Conservation (phyloP, 495 filamentous ascomycete genomes). For the Aspergillus hancockii region DNA sequence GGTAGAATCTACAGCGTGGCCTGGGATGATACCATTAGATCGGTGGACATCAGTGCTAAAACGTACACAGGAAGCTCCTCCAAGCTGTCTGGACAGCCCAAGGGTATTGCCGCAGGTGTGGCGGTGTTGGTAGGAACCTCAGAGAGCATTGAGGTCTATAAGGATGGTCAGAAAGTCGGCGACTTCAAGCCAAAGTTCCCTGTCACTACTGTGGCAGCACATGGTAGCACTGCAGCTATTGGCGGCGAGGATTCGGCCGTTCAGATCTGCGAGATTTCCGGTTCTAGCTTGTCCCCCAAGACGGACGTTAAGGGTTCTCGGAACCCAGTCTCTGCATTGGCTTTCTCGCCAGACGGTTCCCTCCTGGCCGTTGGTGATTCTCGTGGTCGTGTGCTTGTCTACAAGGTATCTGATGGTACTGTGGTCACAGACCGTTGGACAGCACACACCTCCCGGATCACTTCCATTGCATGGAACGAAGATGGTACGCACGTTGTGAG, state of each 20-base stretch:
- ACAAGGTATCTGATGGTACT: constrained; percentile 51
- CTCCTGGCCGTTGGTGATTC: constrained; percentile 79
- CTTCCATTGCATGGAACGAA: constrained; percentile 77
- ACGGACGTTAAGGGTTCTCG: constrained; percentile 42
- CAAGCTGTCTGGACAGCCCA: constrained; percentile 62
- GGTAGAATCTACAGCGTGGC: constrained; percentile 78
- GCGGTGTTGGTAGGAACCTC: constrained; percentile 65
- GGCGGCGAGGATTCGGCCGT: constrained; percentile 71
- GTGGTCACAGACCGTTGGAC: constrained; percentile 73
- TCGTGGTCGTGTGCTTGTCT: constrained; percentile 83
- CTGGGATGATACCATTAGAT: constrained; percentile 93
- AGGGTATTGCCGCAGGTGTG: constrained; percentile 51
- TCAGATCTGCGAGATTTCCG: constrained; percentile 66
- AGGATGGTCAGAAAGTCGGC: constrained; percentile 56
- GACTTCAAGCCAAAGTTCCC: constrained; percentile 66
- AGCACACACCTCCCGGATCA: constrained; percentile 86
- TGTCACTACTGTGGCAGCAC: constrained; percentile 70
- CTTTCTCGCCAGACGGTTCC: constrained; percentile 74
- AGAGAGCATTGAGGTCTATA: constrained; percentile 63
- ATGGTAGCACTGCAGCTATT: constrained; percentile 67
- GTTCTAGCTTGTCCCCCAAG: constrained; percentile 47
- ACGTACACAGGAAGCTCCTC: constrained; percentile 56
- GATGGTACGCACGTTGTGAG: constrained; percentile 76
- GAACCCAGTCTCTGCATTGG: constrained; percentile 53
- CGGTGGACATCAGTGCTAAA: constrained; percentile 61